These are phyloP conservation scores for Guyanaporus albipodus DNA, from an alignment of 768 basidiomycete genomes.

Conservation along the genomic window DNA sequence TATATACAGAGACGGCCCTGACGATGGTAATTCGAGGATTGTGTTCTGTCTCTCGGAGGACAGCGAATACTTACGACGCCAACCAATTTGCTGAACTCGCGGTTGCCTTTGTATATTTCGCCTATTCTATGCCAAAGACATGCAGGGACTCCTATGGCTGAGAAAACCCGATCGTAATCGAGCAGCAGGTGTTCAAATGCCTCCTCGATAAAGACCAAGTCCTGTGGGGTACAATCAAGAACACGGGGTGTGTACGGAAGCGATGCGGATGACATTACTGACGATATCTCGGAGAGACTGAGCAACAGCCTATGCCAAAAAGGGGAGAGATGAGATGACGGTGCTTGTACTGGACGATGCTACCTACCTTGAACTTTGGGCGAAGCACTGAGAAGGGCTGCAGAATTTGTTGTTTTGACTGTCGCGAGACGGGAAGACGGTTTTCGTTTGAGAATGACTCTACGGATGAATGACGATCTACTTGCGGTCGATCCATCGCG, in stretches of 20 bases:
- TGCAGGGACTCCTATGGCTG: slow-evolving; percentile 95
- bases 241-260: too few species aligned
- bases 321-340: background rate
- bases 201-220: slow-evolving; percentile 96
- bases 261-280: slow-evolving; percentile 13
- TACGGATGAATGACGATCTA: slow-evolving; percentile 31
- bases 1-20: slow-evolving; percentile 93
- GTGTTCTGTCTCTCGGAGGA: too few species aligned
- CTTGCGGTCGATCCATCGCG: slow-evolving; percentile 95
- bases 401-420: slow-evolving; percentile 88
- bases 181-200: slow-evolving; percentile 93
- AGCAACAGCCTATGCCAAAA: slow-evolving; percentile 59
- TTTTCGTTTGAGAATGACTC: background rate
- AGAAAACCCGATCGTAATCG: slow-evolving; percentile 92
- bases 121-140: slow-evolving; percentile 96
- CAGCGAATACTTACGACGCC: too few species aligned
- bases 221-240: too few species aligned
- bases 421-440: slow-evolving; percentile 68
- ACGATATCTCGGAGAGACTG: slow-evolving; percentile 83
- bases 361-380: slow-evolving; percentile 76
- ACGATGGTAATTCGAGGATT: too few species aligned
- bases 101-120: slow-evolving; percentile 98
- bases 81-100: slow-evolving; percentile 89
- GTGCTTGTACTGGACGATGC: background rate
- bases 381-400: slow-evolving; percentile 82